These are phyloP conservation scores for Daucus carota DNA, from an alignment of 129 eudicot genomes.

Conservation along the genomic window DH1_v3.0 NC_030383.2:45801501-45802000, in stretches of 20 bases:
- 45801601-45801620: not conserved
- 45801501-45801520: not conserved
- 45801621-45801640: not conserved
- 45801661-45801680: not conserved
- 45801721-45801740: constrained; percentile 48
- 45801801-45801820: not conserved
- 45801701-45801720: constrained; percentile 44
- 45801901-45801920: not conserved
- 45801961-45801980: constrained; percentile 14
- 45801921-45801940: not conserved
- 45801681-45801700: not conserved
- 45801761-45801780: constrained; percentile 81
- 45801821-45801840: not conserved
- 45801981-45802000: constrained; percentile 29
- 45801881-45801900: not conserved
- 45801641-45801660: not conserved
- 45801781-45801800: constrained; percentile 20
- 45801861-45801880: not conserved
- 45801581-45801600: not conserved
- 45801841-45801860: not conserved
- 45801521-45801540: too few relatives aligned
- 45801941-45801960: constrained; percentile 11
- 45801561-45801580: too few relatives aligned
- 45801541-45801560: not conserved
- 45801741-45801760: constrained; percentile 92